Percentiles rank a stretch among this genome's conserved stretches.
Evolutionary conservation across 2,329 filamentous ascomycete species (phyloP).

Genomic region (Bipolaris zeicola): DNA sequence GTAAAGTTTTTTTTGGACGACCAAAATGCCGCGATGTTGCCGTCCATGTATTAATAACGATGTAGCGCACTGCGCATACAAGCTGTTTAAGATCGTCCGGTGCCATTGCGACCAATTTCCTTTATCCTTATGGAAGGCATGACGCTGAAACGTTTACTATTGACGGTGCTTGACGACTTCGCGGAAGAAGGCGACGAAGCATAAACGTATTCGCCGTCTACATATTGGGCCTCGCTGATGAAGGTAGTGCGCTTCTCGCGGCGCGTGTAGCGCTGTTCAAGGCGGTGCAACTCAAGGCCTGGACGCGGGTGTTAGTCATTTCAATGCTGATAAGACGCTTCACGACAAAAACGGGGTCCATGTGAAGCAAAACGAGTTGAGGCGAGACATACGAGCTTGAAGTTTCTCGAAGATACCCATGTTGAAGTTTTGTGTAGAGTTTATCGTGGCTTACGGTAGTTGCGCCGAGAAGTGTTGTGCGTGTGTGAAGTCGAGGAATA

Average conservation of each 20-base stretch:
- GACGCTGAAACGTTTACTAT: conserved; percentile 43
- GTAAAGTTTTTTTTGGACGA: no score
- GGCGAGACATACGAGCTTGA: conserved; percentile 45
- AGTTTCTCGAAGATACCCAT: conserved; percentile 50
- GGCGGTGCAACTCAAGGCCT: conserved; percentile 88
- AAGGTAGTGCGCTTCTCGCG: conserved; percentile 90
- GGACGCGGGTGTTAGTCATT: conserved; percentile 12
- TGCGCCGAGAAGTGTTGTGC: conserved; percentile 14
- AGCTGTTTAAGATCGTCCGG: conserved; percentile 29
- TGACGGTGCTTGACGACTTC: conserved; percentile 34
- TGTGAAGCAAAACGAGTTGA: conserved; percentile 4
- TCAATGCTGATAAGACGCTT: conserved; percentile 1
- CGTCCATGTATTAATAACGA: no score
- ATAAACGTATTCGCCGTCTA: conserved; percentile 95
- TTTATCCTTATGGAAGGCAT: conserved; percentile 41
- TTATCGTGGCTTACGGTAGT: conserved; percentile 3
- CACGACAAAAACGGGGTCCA: conserved; percentile 6
- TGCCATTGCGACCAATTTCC: conserved; percentile 38
- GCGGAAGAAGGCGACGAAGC: conserved; percentile 45
- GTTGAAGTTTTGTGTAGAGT: conserved; percentile 21
- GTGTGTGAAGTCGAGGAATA: conserved; percentile 10
- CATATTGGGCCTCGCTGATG: conserved; percentile 85
- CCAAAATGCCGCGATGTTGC: no score
- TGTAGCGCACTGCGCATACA: no score
- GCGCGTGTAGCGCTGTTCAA: conserved; percentile 93